phyloP scores from a whole-genome alignment of 2,329 filamentous ascomycete species.

The Trichophyton verrucosum region DNA sequence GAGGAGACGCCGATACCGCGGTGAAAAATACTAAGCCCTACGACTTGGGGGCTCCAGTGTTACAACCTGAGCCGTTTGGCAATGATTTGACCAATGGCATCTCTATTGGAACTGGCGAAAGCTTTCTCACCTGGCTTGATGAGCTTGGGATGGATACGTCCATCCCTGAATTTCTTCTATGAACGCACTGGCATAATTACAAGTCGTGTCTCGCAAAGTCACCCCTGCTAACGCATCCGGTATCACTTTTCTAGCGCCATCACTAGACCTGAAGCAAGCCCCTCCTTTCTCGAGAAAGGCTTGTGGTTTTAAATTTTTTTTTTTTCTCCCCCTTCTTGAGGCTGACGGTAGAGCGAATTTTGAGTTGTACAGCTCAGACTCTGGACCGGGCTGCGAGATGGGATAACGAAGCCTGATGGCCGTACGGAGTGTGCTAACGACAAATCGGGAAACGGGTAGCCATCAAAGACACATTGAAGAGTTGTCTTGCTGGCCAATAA shows the following conservation, averaged over 20 bases:
- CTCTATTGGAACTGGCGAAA: constrained; percentile 8
- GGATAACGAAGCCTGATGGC: not conserved
- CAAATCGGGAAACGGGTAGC: not conserved
- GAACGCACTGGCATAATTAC: not conserved
- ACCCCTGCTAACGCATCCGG: not conserved
- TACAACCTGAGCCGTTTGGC: not conserved
- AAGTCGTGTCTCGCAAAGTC: too few species aligned
- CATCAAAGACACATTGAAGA: not conserved
- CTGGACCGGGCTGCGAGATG: not conserved
- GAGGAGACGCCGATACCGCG: not conserved
- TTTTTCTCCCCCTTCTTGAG: not conserved
- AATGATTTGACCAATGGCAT: constrained; percentile 1
- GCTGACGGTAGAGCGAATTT: not conserved
- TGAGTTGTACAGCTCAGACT: not conserved
- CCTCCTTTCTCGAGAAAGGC: not conserved
- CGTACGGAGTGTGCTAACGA: not conserved
- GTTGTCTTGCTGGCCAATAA: too few species aligned
- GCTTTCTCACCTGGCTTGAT: constrained; percentile 13
- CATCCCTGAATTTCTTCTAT: constrained; percentile 10
- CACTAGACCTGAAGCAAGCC: not conserved
- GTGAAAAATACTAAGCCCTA: not conserved
- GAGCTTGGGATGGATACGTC: constrained; percentile 10
- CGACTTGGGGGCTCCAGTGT: not conserved
- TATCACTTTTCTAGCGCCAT: not conserved
- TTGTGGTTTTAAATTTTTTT: not conserved